Evolutionary conservation across 106 monocot species (phyloP), one percentile per base, ranked within the genome.

Genomic region (Apostasia ramifera): DNA sequence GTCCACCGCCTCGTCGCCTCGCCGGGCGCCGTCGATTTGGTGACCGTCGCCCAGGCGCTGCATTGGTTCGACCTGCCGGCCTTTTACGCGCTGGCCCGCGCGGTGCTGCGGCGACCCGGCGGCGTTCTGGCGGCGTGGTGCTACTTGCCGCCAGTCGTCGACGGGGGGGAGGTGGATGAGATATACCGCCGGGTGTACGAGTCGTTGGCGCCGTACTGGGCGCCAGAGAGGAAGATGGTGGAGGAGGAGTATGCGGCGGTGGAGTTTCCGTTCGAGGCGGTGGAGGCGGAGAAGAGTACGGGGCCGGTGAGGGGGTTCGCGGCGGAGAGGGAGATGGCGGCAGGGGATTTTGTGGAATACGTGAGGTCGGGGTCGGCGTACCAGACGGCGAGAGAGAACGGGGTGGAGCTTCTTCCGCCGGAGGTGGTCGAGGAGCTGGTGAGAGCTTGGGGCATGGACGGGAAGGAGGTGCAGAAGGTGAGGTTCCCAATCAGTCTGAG

Each of bases 41-140:
- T 94, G 71, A 88, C 88, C n/a, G 85, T 91, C 10, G 94, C 94
- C 45, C 87, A 91, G 63, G 83, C 91, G 57, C 66, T 94, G 74
- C 94, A 94, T 74, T 94, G 94, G 94, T 75, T 94, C 78, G 83
- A 85, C 78, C 88, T 76, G 53, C 74, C 85, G 5, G 41, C 61
- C 38, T 94, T 94, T 75, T 91, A 88, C 77, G 63, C 63, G 7
- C 74, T 72, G 6, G 83, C 69, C 13, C 47, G 54, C 42, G 66
- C 55, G 51, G 61, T 83, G 68, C 82, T 94, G 47, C 77, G 76
- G 52, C 53, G 46, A 12, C 84, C 81, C 55, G 49, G 63, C 8
- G 89, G 93, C 8, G 85, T 91, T 9, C 42, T 94, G 42, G 91
- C 91, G 37, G 87, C 74, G 4, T 94, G 94, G 91, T 90, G 88